phyloP scores from a whole-genome alignment of 805 yeast species.

The Yarrowia sp. region DNA sequence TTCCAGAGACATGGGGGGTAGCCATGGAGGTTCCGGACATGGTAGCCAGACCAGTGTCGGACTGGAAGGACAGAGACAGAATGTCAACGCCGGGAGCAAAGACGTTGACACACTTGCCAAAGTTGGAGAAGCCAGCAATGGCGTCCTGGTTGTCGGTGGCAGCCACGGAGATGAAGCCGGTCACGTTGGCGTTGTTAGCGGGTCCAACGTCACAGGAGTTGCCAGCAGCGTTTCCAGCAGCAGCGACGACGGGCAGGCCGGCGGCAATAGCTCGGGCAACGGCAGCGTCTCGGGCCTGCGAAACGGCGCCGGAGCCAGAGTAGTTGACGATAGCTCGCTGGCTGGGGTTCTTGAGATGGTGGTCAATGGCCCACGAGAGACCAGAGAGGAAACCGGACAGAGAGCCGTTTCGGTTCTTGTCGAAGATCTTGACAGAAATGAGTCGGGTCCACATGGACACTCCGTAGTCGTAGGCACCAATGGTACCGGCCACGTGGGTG shows the following conservation, averaged over 20 bases:
- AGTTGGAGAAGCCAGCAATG: constrained; percentile 89
- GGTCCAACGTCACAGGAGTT: constrained; percentile 95
- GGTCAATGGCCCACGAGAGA: constrained; percentile 71
- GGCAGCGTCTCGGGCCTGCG: constrained; percentile 84
- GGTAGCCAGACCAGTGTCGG: constrained; percentile 47
- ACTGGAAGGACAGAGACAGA: constrained; percentile 57
- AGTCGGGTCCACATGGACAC: constrained; percentile 64
- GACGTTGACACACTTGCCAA: constrained; percentile 93
- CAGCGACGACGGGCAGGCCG: constrained; percentile 92
- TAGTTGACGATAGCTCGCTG: constrained; percentile 63
- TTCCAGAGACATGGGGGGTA: constrained; percentile 93
- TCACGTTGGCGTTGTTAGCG: constrained; percentile 63
- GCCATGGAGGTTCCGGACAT: constrained; percentile 97
- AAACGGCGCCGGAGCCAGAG: constrained; percentile 94
- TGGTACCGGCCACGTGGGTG: constrained; percentile 96
- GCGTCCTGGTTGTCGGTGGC: constrained; percentile 88
- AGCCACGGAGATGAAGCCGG: constrained; percentile 82
- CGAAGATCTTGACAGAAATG: constrained; percentile 66
- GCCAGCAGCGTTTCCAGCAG: constrained; percentile 93
- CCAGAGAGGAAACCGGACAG: constrained; percentile 68
- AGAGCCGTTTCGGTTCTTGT: constrained; percentile 62
- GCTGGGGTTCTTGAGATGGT: constrained; percentile 62
- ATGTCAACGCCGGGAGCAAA: constrained; percentile 96
- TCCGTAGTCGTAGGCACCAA: constrained; percentile 53
- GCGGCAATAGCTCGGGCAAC: constrained; percentile 88